A percentile compares a stretch with the other conserved stretches of the same genome.
These are phyloP conservation scores for Flaveria brownii DNA, from an alignment of 129 eudicot species.

Conservation along the genomic window DNA sequence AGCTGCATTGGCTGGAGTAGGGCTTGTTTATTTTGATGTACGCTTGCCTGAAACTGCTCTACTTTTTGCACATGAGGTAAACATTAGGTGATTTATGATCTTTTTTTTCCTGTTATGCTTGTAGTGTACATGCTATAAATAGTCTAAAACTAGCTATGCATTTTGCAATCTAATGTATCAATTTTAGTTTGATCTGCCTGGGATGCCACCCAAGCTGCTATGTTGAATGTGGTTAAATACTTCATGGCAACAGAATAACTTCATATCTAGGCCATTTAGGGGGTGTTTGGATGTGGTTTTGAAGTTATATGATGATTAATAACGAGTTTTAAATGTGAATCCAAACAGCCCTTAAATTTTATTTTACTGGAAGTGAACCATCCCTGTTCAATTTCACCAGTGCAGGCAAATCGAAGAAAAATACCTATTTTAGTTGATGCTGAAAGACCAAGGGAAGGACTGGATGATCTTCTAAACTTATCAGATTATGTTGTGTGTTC, in stretches of 20 bases:
- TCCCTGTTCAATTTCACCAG: constrained; percentile 47
- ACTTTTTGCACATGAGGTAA: constrained; percentile 81
- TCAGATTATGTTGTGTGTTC: constrained; percentile 80
- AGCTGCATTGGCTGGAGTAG: constrained; percentile 71
- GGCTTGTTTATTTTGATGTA: constrained; percentile 80
- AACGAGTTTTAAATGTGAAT: neutral
- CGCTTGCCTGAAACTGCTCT: constrained; percentile 81
- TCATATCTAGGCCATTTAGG: neutral
- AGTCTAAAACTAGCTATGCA: neutral
- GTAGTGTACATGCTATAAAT: constrained; percentile 1
- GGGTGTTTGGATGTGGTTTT: constrained; percentile 2
- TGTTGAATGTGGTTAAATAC: neutral
- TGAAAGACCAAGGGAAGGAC: constrained; percentile 80
- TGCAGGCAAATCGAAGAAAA: constrained; percentile 79
- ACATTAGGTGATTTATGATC: constrained; percentile 22
- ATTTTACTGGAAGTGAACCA: constrained; percentile 27
- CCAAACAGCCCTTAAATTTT: neutral
- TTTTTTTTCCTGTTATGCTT: neutral
- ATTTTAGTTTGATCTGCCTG: neutral
- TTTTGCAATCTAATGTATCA: neutral
- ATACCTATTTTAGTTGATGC: constrained; percentile 91
- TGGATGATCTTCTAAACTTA: constrained; percentile 66
- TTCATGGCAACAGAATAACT: constrained; percentile 1
- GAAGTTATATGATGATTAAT: neutral
- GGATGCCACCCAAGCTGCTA: neutral